A percentile compares a stretch with the other conserved stretches of the same genome.
These are phyloP conservation scores for Streptanthus diversifolius DNA, from an alignment of 345 rosid genomes.

Conservation along the genomic window DNA sequence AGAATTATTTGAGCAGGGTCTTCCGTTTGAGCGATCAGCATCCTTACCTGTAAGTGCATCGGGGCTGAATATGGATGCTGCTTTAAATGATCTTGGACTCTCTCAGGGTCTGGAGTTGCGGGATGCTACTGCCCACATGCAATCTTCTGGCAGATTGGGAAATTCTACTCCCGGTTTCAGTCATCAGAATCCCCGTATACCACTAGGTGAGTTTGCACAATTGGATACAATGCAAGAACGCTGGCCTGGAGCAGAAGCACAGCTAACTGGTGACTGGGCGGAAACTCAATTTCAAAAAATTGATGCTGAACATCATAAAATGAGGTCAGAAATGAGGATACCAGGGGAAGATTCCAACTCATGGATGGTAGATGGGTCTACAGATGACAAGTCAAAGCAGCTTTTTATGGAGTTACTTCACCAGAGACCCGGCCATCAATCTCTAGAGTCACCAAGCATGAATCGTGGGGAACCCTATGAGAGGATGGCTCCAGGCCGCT, in stretches of 20 bases:
- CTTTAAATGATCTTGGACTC: constrained; percentile 50
- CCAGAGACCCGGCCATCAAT: constrained; percentile 39
- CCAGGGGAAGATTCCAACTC: constrained; percentile 30
- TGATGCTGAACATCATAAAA: constrained; percentile 44
- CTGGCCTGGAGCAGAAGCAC: constrained; percentile 51
- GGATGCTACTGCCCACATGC: too few relatives aligned
- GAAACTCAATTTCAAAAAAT: constrained; percentile 45
- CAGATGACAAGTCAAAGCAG: constrained; percentile 57
- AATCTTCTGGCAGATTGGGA: constrained; percentile 50
- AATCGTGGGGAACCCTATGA: constrained; percentile 42
- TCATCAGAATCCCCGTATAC: constrained; percentile 52
- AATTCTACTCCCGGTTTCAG: constrained; percentile 44
- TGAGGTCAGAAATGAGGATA: constrained; percentile 38
- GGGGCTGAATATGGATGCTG: constrained; percentile 49
- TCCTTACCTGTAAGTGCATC: constrained; percentile 47
- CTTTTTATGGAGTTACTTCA: constrained; percentile 45
- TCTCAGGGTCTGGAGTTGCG: constrained; percentile 52
- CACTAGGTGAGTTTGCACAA: constrained; percentile 38
- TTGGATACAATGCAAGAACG: constrained; percentile 38
- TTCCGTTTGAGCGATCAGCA: constrained; percentile 50
- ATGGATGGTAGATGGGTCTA: constrained; percentile 47
- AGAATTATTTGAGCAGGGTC: constrained; percentile 45
- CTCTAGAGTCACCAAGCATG: constrained; percentile 40
- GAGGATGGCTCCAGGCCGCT: constrained; percentile 44
- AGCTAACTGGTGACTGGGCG: constrained; percentile 40